Conservation (phyloP, 2,329 filamentous ascomycete genomes). For the Thielaviopsis cerberus region DNA sequence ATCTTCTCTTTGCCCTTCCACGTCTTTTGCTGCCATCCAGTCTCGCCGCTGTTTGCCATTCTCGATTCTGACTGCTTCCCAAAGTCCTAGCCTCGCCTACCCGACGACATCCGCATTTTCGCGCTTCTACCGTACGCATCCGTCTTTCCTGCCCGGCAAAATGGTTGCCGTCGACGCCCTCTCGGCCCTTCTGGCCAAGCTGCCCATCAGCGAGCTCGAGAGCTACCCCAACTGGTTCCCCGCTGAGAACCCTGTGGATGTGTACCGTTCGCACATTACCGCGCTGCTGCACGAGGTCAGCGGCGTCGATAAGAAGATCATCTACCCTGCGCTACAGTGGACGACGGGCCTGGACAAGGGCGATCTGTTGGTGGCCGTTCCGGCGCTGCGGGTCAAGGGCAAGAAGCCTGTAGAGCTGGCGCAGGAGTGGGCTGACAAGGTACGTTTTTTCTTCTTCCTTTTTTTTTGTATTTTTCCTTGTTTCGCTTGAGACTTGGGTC, state of each 20-base stretch:
- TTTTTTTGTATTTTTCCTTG: not conserved
- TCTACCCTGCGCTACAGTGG: conserved; percentile 63
- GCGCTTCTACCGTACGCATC: not conserved
- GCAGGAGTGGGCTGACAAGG: conserved; percentile 42
- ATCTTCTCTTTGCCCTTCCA: not conserved
- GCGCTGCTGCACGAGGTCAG: conserved; percentile 48
- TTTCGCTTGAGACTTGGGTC: not conserved
- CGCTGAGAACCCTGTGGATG: conserved; percentile 55
- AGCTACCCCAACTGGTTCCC: conserved; percentile 42
- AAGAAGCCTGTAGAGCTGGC: conserved; percentile 45
- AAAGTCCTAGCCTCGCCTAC: not conserved
- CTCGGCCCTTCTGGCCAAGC: conserved; percentile 17
- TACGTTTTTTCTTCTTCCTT: conserved; percentile 16
- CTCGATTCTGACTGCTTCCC: not conserved
- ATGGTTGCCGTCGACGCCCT: conserved; percentile 11
- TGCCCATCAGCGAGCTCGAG: conserved; percentile 20
- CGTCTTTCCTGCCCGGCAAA: not conserved
- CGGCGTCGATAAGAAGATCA: conserved; percentile 48
- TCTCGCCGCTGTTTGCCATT: not conserved
- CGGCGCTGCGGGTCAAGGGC: conserved; percentile 61
- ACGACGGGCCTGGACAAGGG: conserved; percentile 65
- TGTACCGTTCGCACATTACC: conserved; percentile 63
- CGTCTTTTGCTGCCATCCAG: not conserved
- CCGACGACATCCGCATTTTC: not conserved
- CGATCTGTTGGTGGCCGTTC: conserved; percentile 59